Conservation (phyloP, 2,329 filamentous ascomycete genomes). For the Aureobasidium sp. region DNA sequence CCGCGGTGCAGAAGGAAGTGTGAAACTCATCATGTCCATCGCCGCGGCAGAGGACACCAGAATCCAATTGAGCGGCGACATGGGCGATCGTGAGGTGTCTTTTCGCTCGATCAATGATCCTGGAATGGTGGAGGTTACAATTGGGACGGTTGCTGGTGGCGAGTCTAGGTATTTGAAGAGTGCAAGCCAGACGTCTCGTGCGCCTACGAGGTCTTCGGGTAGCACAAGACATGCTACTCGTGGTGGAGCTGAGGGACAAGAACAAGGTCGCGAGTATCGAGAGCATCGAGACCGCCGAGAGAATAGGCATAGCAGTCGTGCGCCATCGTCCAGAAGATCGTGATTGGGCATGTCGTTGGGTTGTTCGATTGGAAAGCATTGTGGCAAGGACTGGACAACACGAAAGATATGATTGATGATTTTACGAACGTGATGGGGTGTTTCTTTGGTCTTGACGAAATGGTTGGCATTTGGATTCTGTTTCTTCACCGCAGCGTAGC, state of each 20-base stretch:
- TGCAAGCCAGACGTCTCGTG: background rate
- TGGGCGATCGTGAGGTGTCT: background rate
- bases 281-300: background rate
- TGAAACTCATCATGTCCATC: background rate
- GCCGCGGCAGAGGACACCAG: background rate
- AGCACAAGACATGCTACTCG: background rate
- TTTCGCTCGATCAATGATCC: background rate
- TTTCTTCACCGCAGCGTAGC: background rate
- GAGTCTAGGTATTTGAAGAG: conserved; percentile 3
- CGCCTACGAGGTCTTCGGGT: conserved; percentile 1
- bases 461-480: background rate
- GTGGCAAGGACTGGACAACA: too few relatives aligned
- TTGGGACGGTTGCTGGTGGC: background rate
- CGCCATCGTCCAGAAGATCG: background rate
- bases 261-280: background rate
- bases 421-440: background rate
- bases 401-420: background rate
- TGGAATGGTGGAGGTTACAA: background rate
- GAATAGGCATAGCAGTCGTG: background rate
- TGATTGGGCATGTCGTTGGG: background rate
- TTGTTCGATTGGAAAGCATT: background rate
- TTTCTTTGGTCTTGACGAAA: background rate
- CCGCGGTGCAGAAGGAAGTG: background rate
- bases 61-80: conserved; percentile 1
- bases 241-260: background rate